A percentile compares a stretch with the other conserved stretches of the same genome.
phyloP scores from a whole-genome alignment of 2,329 filamentous ascomycete genomes.

The Clonostachys sp. region DNA sequence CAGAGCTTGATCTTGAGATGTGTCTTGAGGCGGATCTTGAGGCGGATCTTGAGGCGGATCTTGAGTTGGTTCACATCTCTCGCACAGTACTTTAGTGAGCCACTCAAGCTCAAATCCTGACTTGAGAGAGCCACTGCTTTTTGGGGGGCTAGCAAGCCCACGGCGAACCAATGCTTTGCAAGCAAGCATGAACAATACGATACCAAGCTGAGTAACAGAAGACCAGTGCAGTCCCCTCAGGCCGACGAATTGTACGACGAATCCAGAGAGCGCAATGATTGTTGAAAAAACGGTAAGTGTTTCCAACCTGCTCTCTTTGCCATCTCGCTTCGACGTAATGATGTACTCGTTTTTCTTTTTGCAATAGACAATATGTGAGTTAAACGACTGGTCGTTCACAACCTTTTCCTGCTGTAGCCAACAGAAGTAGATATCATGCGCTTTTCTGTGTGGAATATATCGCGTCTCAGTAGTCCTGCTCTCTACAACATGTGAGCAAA shows the following conservation, averaged over 20 bases:
- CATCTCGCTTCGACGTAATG: too few species aligned
- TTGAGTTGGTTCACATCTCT: too few species aligned
- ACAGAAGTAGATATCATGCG: too few species aligned
- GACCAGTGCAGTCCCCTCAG: slow-evolving; percentile 18
- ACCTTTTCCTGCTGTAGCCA: slow-evolving; percentile 21
- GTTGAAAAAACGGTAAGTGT: slow-evolving; percentile 5
- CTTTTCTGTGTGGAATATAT: slow-evolving; percentile 1
- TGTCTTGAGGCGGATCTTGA: too few species aligned
- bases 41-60: too few species aligned
- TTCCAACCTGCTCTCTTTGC: neutral
- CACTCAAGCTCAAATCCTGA: slow-evolving; percentile 16
- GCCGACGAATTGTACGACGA: slow-evolving; percentile 19
- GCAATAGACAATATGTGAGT: slow-evolving; percentile 13
- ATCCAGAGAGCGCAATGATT: slow-evolving; percentile 12
- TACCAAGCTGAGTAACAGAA: slow-evolving; percentile 14
- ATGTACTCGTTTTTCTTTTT: neutral
- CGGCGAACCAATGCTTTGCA: too few species aligned
- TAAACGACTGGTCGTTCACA: slow-evolving; percentile 20
- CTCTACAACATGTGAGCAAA: slow-evolving; percentile 24
- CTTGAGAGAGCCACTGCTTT: slow-evolving; percentile 3
- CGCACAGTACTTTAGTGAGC: slow-evolving; percentile 4
- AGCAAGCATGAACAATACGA: slow-evolving; percentile 13
- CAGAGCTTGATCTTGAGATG: too few species aligned
- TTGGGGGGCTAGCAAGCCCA: too few species aligned
- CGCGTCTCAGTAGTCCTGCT: slow-evolving; percentile 15